These are phyloP conservation scores for Emericellopsis atlantica DNA, from an alignment of 2,329 filamentous ascomycete species.

Conservation along the genomic window DNA sequence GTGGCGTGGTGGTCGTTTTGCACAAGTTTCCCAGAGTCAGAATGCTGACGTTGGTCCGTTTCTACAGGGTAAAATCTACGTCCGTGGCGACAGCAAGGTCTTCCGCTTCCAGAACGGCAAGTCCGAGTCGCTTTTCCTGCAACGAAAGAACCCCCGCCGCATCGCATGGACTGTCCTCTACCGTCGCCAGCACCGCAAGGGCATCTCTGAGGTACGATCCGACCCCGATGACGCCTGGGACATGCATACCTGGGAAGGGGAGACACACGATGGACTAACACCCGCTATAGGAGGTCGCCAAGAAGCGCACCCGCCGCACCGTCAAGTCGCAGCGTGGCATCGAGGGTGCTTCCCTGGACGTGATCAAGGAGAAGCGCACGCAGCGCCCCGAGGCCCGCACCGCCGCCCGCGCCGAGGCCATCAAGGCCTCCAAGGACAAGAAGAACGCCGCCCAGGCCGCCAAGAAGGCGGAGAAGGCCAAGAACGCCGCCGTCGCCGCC, in stretches of 20 bases:
- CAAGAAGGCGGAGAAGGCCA: slow-evolving; percentile 99
- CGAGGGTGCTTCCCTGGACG: slow-evolving; percentile 97
- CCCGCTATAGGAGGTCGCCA: slow-evolving; percentile 80
- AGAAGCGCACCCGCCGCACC: slow-evolving; percentile 97
- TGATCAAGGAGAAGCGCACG: slow-evolving; percentile 97
- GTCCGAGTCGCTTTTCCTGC: slow-evolving; percentile 98
- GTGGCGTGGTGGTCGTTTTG: too few relatives aligned
- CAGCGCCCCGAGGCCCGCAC: slow-evolving; percentile 92
- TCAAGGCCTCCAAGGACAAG: slow-evolving; percentile 99
- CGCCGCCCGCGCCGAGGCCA: slow-evolving; percentile 78
- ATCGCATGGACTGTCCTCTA: slow-evolving; percentile 98
- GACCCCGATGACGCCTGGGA: not conserved
- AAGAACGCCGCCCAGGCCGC: slow-evolving; percentile 73
- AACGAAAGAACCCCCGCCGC: slow-evolving; percentile 99
- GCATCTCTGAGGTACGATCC: slow-evolving; percentile 93
- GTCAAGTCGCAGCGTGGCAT: slow-evolving; percentile 99
- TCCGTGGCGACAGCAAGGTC: slow-evolving; percentile 99
- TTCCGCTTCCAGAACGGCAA: slow-evolving; percentile 99
- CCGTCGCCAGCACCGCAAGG: slow-evolving; percentile 99
- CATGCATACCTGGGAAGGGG: not conserved
- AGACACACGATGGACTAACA: slow-evolving; percentile 21
- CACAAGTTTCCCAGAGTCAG: not conserved
- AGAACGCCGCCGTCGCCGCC: slow-evolving; percentile 61
- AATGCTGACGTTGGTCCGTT: slow-evolving; percentile 13
- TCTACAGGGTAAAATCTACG: slow-evolving; percentile 91